Percentiles rank a stretch among this genome's conserved stretches.
phyloP scores from a whole-genome alignment of 1,284 basidiomycete genomes.

The Volvariella surrecta region DNA sequence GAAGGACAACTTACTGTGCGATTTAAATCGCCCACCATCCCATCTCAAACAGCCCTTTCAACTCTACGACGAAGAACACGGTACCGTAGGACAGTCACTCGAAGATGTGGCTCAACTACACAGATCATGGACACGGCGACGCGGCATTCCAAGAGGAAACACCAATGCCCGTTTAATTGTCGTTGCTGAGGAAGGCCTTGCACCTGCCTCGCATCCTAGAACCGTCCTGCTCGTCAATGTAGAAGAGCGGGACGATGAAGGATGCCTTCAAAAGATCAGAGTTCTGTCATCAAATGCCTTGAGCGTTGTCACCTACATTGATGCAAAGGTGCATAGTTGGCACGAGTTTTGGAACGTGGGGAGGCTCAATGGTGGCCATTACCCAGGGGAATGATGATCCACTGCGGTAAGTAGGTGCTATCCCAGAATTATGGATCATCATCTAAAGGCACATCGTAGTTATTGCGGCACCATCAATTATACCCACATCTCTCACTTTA shows the following conservation, averaged over 20 bases:
- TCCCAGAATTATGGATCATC: too few relatives aligned
- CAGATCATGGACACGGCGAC: neutral
- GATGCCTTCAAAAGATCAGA: neutral
- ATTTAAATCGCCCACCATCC: slow-evolving; percentile 1
- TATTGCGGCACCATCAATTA: too few relatives aligned
- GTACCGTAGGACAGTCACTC: neutral
- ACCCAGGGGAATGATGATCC: neutral
- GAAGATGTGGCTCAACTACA: neutral
- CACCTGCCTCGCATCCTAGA: neutral
- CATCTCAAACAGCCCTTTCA: neutral
- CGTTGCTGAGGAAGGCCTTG: neutral
- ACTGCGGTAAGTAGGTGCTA: neutral
- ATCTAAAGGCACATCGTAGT: too few relatives aligned
- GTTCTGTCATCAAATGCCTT: neutral
- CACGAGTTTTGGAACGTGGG: slow-evolving; percentile 1
- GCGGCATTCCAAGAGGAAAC: neutral
- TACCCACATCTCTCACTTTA: too few relatives aligned
- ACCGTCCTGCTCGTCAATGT: neutral
- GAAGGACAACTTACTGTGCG: neutral
- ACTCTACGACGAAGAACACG: neutral
- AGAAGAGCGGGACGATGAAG: neutral
- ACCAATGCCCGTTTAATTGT: neutral
- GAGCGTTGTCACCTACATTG: neutral
- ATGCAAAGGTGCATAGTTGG: neutral
- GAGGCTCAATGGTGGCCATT: neutral